Evolutionary conservation across 1,139 yeast species (phyloP), one percentile per base, ranked within the genome.

Genomic region (Yamadazyma diospyri): DNA sequence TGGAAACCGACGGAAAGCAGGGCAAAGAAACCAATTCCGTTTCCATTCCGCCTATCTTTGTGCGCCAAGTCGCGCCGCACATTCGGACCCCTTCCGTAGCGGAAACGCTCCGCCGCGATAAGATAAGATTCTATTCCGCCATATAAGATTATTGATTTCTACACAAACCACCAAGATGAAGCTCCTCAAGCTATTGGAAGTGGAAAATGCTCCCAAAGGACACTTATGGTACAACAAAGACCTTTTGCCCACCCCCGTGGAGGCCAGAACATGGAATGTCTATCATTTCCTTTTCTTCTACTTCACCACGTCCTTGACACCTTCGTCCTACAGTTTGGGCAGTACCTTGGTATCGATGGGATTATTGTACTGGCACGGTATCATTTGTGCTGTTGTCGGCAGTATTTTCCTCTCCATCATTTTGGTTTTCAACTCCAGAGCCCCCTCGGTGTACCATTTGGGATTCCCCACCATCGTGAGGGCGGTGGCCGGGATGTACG

Each of bases 221-320:
- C 43, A 39, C 22, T 33, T 29, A 4, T 39, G 43, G 43, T 38
- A 35, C 24, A 39, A 39, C 27, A 32, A 31, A 25, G 43, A 39
- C 36, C 36, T 39, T 27, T 36, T 39, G 18, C 43, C 43, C 4
- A 33, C 41, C 4, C 28, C 30, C 5, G 14, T 13, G 11, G 30
- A 31, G 6, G 27, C 33, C 8, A 33, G 41, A 34, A 38, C 38
- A 2, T 39, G 43, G 43, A 37, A 37, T 9, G 21, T 36, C 6
- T 29, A 26, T 16, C 41, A 39, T 17, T 39, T 16, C 25, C 27
- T 39, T 18, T 39, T 39, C 24, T 39, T 39, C 27, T 39, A 39
- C 23, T 39, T 39, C 28, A 39, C 43, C 25, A 39, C 43, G 4
- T 39, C 43, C 4, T 30, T 39, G 16, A 39, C 43, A 2, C 41